Evolutionary conservation across 495 filamentous ascomycete species (phyloP), one percentile per base, ranked within the genome.

Genomic region (Penicillium diatomitis): DNA sequence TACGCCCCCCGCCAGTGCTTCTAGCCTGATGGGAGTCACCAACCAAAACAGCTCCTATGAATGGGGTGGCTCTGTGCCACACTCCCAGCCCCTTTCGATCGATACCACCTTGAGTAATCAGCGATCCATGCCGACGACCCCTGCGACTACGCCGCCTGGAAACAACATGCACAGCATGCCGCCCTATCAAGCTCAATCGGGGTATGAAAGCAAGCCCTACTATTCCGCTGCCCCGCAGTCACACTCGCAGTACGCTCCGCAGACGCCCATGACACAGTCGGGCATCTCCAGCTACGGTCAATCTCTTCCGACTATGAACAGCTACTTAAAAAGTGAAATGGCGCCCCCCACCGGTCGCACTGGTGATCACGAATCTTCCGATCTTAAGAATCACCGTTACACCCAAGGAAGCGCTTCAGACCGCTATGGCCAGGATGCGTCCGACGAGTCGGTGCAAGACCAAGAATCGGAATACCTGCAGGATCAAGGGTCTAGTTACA

Each of bases 321-420:
- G 20, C n/a, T 95, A 95, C 57, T 73, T 89, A 53, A 95, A 91
- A 70, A 86, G 70, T 56, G 90, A 96, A 44, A 96, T 97, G 90
- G 90, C 85, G 0, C 90, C 91, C 6, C 90, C 90, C 3, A 77
- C 87, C 6, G 79, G 72, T 44, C 74, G 85, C 40, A 70, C 73
- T 4, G 50, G 72, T 3, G 80, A 83, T 44, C 55, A 72, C 8
- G 86, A 91, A 42, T 71, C 80, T 39, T 56, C 68, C 9, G 87
- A 94, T 50, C 60, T 74, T n/a, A 91, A 95, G 65, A 68, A 63
- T 72, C 54, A 91, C 29, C 55, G 55, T 77, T 58, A 76, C 72
- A 8, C 79, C 77, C 50, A 68, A 75, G 69, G 60, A 46, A 83
- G 31, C 32, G 40, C 27, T 64, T 68, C 63, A 71, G 54, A 91